phyloP scores from a whole-genome alignment of 2,329 filamentous ascomycete species.

The Talaromyces rugulosus region DNA sequence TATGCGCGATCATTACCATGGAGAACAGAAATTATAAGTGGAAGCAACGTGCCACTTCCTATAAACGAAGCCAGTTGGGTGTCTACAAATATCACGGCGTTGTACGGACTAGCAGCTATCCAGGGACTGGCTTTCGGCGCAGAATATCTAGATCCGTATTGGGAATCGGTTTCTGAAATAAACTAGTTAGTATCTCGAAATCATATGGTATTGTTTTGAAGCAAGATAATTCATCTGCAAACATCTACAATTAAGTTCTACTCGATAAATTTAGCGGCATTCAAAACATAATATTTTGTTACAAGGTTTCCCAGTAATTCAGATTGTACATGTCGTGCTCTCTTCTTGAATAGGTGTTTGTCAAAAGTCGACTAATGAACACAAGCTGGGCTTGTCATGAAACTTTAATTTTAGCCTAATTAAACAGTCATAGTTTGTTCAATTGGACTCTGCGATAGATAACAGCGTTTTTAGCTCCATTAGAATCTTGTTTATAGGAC shows the following conservation, averaged over 20 bases:
- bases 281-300: too few species aligned
- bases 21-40: constrained; percentile 36
- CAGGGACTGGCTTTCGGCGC: constrained; percentile 42
- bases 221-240: too few species aligned
- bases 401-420: neutral
- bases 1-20: constrained; percentile 12
- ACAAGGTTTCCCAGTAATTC: constrained; percentile 28
- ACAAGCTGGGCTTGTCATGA: neutral
- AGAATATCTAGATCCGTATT: neutral
- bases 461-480: neutral
- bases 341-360: constrained; percentile 9
- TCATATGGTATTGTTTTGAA: neutral
- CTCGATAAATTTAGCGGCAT: too few species aligned
- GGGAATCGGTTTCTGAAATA: neutral
- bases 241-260: too few species aligned
- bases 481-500: neutral
- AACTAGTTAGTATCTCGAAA: neutral
- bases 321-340: constrained; percentile 25
- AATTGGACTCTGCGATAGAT: neutral
- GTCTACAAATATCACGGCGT: constrained; percentile 53
- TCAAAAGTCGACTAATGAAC: too few species aligned
- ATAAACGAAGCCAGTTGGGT: constrained; percentile 57
- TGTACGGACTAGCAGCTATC: constrained; percentile 56
- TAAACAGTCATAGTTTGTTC: neutral
- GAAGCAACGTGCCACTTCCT: constrained; percentile 42